Evolutionary conservation across 441 rosid genomes (phyloP), one percentile per base, ranked within the genome.

Genomic region (Populus tomentosa): DNA sequence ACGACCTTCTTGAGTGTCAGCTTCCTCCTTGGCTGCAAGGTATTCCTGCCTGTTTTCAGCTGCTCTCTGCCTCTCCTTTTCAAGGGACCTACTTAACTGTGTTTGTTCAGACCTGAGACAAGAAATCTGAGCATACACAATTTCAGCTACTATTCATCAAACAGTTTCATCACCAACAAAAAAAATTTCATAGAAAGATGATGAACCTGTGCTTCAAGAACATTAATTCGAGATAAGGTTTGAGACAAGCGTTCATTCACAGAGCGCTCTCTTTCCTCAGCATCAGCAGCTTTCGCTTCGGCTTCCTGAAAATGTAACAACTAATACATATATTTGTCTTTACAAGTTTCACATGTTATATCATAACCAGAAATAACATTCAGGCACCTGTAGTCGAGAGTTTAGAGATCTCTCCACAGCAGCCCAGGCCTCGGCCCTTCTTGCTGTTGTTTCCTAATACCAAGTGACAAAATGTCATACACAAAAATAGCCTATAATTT

Each of bases 11-110:
- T 87, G 93, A 78, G 98, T 94, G 83, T 97, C 98, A 62, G 94
- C 98, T 86, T 92, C 98, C 87, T 97, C 98, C 92, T 93, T 97
- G 72, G 94, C 98, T 78, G 91, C 92, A 82, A 94, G 93, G 85
- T 90, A 97, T 76, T 97, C 99, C 81, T 97, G 98, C 83, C 98
- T 89, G 84, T 90, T 93, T 81, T 94, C 98, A 85, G 98, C 92
- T 53, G 99, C 98, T 84, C 98, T 89, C 84, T 94, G 98, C 81
- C 99, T 91, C 86, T 97, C 99, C 88, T 93, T 97, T 82, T 97
- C 99, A 66, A 97, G 95, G 36, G 99, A 91, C 93, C 85, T 93
- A 75, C 90, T 89, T 84, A 94, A 84, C 85, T 97, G 98, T 73
- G 94, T 87, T 84, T 94, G 98, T 72, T 97, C 98, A 26, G 98